Evolutionary conservation across 2,329 filamentous ascomycete genomes (phyloP).

Genomic region (Pestalotiopsis fici): DNA sequence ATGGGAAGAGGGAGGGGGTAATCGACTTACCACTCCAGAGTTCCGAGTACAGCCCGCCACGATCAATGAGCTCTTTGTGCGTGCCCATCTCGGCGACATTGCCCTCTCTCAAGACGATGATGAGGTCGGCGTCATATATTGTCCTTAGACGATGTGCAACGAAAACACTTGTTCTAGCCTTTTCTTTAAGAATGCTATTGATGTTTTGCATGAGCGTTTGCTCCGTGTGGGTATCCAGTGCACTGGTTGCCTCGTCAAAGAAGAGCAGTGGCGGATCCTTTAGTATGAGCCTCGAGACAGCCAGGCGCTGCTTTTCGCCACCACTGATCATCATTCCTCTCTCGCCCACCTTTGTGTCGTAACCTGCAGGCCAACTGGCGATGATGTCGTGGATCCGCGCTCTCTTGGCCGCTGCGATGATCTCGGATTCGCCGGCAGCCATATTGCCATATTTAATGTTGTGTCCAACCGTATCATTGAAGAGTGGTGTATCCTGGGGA

Average conservation of each 20-base stretch:
- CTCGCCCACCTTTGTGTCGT: conserved; percentile 89
- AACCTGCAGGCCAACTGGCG: conserved; percentile 79
- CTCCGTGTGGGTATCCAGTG: conserved; percentile 91
- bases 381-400: conserved; percentile 87
- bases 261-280: conserved; percentile 91
- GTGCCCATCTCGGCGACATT: conserved; percentile 86
- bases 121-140: conserved; percentile 90
- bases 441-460: conserved; percentile 94
- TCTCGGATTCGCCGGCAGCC: conserved; percentile 70
- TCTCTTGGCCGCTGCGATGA: conserved; percentile 76
- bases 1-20: neutral
- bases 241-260: conserved; percentile 93
- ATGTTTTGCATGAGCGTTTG: conserved; percentile 89
- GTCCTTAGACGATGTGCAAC: conserved; percentile 90
- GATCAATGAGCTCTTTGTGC: conserved; percentile 80
- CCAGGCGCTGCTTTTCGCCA: conserved; percentile 89
- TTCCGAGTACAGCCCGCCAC: conserved; percentile 79
- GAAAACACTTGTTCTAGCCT: conserved; percentile 87
- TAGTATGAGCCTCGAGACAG: conserved; percentile 78
- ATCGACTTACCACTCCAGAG: conserved; percentile 80
- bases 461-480: conserved; percentile 94
- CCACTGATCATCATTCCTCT: conserved; percentile 96
- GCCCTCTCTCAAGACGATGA: conserved; percentile 86
- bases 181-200: conserved; percentile 87
- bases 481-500: conserved; percentile 93